Conservation (phyloP, 352 stramenopile species). For the Phytophthora megakarya region DNA sequence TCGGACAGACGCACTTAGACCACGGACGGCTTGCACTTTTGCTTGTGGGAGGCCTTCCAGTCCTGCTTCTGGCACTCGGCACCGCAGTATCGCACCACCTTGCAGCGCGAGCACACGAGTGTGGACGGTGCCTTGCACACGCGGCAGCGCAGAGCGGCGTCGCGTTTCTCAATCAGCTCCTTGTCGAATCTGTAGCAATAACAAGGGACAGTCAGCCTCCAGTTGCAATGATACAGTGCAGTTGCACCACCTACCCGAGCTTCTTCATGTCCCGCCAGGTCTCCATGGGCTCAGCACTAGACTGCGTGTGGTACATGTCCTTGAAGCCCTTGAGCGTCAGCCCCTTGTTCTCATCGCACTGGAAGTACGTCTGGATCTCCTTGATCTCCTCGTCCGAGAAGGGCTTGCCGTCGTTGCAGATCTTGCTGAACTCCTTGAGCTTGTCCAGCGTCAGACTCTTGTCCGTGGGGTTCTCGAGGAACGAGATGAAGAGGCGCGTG, state of each 20-base stretch:
- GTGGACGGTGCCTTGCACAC: slow-evolving; percentile 81
- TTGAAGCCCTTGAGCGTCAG: slow-evolving; percentile 90
- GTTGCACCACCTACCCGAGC: slow-evolving; percentile 60
- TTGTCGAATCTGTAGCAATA: slow-evolving; percentile 55
- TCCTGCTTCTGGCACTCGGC: slow-evolving; percentile 90
- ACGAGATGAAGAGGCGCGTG: slow-evolving; percentile 86
- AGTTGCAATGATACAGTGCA: slow-evolving; percentile 1
- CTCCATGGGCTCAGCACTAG: slow-evolving; percentile 87
- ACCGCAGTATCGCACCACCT: slow-evolving; percentile 85
- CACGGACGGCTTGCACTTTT: slow-evolving; percentile 73
- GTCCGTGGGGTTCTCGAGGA: slow-evolving; percentile 80
- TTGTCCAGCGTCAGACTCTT: slow-evolving; percentile 84
- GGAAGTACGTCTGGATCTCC: slow-evolving; percentile 92
- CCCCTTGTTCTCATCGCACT: slow-evolving; percentile 91
- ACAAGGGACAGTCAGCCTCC: slow-evolving; percentile 13
- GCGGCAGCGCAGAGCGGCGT: slow-evolving; percentile 73
- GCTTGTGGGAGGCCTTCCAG: slow-evolving; percentile 88
- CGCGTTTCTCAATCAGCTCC: slow-evolving; percentile 75
- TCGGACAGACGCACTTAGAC: slow-evolving; percentile 33
- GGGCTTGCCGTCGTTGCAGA: slow-evolving; percentile 87
- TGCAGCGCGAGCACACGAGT: slow-evolving; percentile 88
- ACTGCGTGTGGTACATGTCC: slow-evolving; percentile 93
- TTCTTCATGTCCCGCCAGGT: slow-evolving; percentile 91
- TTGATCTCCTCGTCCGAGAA: slow-evolving; percentile 91
- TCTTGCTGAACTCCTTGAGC: slow-evolving; percentile 89